Evolutionary conservation across 176 grass and related monocot genomes (phyloP), one percentile per base, ranked within the genome.

Genomic region (Alopecurus myosuroides): DNA sequence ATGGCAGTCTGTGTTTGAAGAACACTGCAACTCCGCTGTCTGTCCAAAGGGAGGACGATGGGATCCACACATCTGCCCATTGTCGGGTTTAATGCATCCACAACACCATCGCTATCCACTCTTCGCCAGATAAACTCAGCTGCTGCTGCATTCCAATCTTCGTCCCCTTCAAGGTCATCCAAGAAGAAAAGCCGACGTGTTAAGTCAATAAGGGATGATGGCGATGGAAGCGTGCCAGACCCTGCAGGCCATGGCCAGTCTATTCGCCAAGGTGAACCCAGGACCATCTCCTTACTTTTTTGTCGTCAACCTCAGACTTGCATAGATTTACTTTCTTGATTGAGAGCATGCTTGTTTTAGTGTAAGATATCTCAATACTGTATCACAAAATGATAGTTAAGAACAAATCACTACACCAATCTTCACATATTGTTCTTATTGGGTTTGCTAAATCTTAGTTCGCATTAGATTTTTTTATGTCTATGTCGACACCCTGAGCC

Each of bases 151-250:
- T 83, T 90, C 50, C 58, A 77, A 35, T 74, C 67, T 41, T 58
- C 81, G 22, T 9, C 68, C 33, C 64, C 76, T 68, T 80, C 89
- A 11, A 87, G 89, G 55, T 7, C 69, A 4, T 80, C 68, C 48
- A 70, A 71, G 77, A 87, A 70, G 76, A 90, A 87, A 80, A 39
- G 39, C 13, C 68, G 26, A 3, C 73, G 58, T 39, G 74, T 76
- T 42, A 70, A 42, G 50, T 90, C 89, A 70, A 62, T 90, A 67
- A 78, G 76, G 68, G 89, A 90, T 25, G 89, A 77, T 33, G 67
- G 80, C 13, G 81, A 90, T 76, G 85, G 89, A 30, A 50, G 49
- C 1, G 37, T 86, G 77, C 87, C 89, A 76, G 89, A 90, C 74
- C 50, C 76, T 69, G 85, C 81, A 64, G 80, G 75, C 30, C 78